Conservation (phyloP, 306 rosid genomes). For the Inga leiocalycina region DNA sequence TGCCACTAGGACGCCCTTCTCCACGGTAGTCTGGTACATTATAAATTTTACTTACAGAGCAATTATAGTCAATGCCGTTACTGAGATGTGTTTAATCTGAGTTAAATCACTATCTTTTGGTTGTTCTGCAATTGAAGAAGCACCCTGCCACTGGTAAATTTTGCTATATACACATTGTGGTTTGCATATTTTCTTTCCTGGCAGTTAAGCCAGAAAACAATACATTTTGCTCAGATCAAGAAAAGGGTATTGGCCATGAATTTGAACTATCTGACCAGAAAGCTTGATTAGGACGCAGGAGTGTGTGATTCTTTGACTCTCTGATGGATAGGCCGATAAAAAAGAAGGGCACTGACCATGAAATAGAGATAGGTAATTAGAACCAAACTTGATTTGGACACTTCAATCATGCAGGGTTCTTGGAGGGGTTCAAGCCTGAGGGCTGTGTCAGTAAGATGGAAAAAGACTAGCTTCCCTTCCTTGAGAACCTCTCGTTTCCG, state of each 20-base stretch:
- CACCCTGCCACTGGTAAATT: background rate
- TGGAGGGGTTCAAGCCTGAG: constrained; percentile 30
- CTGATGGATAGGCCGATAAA: background rate
- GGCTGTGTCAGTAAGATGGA: constrained; percentile 42
- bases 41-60: background rate
- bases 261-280: background rate
- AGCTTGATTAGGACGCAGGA: background rate
- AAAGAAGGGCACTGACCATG: background rate
- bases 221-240: background rate
- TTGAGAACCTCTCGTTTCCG: constrained; percentile 50
- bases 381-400: constrained; percentile 3
- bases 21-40: background rate
- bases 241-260: background rate
- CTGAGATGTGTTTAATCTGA: background rate
- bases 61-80: background rate
- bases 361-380: background rate
- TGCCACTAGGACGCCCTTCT: background rate
- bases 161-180: background rate
- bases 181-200: background rate
- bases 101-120: background rate
- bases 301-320: background rate
- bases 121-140: background rate
- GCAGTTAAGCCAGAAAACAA: background rate
- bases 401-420: constrained; percentile 40
- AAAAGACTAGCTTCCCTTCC: constrained; percentile 43